Evolutionary conservation across 202 grass and related monocot species (phyloP), one percentile per base, ranked within the genome.

Genomic region (Setaria italica): DNA sequence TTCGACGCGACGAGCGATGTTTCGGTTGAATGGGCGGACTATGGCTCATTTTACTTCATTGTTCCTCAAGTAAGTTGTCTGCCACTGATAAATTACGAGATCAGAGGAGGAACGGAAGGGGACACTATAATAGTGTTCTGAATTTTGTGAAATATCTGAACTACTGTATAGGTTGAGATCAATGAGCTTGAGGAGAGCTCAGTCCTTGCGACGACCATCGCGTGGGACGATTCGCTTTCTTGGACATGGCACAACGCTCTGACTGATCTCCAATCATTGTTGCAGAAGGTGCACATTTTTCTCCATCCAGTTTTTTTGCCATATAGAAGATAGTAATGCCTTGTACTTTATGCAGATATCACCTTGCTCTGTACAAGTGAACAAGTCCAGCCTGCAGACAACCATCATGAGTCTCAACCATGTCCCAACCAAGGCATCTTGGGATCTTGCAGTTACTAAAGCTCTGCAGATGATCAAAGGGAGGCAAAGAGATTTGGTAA

Each of bases 381-480:
- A 89, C 62, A 87, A 70, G 19, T 70, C 89, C n/a, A 92, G 59
- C 60, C 72, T 92, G 49, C 74, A 86, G 45, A 90, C 91, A 86
- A 58, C 82, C 46, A 92, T 92, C 54, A 19, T 70, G 34, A 94
- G 69, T 81, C 89, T 99, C n/a, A 94, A 89, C 84, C 93, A 99
- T 67, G 88, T 92, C 59, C 93, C 96, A 4, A 85, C 88, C 60
- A 96, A 92, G 75, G 86, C 91, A 57, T 94, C 91, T 78, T 99
- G 96, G 96, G 88, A 94, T 80, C 82, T 85, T 69, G 92, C 96
- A 62, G 96, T 99, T 62, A 94, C 84, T 33, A 91, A 91, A 80
- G 96, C 93, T 83, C 93, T 98, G 56, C 87, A 90, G 39, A 95
- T 96, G 87, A 94, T 99, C 75, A 94, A 92, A 92, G 87, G 83